Percentiles rank a stretch among this genome's conserved stretches.
Evolutionary conservation across 352 stramenopile species (phyloP).

Genomic region (Elongisporangium anandrum): DNA sequence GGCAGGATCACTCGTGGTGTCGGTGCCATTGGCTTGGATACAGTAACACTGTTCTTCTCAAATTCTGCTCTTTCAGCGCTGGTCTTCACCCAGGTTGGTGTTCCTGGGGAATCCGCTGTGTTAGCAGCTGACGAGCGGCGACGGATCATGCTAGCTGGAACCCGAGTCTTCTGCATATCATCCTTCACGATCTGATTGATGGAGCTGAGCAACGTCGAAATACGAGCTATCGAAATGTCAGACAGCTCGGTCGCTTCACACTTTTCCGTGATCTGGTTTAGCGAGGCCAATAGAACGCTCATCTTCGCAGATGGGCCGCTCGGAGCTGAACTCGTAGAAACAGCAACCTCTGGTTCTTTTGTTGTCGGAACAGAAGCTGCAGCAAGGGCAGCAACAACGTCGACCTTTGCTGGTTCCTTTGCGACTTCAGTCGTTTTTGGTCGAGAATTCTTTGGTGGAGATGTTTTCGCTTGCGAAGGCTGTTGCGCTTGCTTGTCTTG

Average conservation of each 20-base stretch:
- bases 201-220: constrained; percentile 60
- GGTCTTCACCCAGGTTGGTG: not conserved
- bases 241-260: constrained; percentile 57
- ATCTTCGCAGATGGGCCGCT: constrained; percentile 23
- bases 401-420: not conserved
- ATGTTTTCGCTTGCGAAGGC: not conserved
- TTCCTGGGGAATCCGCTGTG: not conserved
- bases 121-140: not conserved
- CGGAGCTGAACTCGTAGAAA: constrained; percentile 5
- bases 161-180: constrained; percentile 42
- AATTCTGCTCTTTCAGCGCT: not conserved
- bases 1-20: not conserved
- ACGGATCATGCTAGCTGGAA: not conserved
- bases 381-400: not conserved
- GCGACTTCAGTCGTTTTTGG: not conserved
- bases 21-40: not conserved
- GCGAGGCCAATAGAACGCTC: constrained; percentile 27
- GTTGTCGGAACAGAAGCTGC: not conserved
- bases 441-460: not conserved
- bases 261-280: constrained; percentile 48
- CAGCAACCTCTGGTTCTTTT: constrained; percentile 1
- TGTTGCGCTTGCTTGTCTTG: not conserved
- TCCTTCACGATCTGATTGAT: constrained; percentile 67
- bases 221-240: constrained; percentile 56
- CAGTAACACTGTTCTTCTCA: not conserved